Conservation (phyloP, 495 filamentous ascomycete species). For the Daldinia caldariorum region DNA sequence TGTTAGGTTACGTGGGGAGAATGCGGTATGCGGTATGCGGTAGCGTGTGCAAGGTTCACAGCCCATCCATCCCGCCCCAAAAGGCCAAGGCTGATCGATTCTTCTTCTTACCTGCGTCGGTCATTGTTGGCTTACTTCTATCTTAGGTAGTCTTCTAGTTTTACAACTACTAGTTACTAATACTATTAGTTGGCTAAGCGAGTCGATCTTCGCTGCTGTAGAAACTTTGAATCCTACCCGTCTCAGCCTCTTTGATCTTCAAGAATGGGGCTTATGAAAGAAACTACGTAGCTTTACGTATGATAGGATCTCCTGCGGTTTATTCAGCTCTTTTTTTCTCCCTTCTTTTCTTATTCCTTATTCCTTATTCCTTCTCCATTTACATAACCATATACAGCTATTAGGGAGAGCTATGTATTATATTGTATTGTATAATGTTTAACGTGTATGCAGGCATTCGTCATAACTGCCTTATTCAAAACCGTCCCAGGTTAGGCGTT, state of each 20-base stretch:
- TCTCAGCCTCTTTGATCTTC: constrained; percentile 39
- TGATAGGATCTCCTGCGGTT: neutral
- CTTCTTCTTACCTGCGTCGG: neutral
- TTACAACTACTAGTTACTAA: too few species aligned
- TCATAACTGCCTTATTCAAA: constrained; percentile 7
- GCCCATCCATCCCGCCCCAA: constrained; percentile 36
- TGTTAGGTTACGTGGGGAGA: constrained; percentile 35
- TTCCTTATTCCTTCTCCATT: neutral
- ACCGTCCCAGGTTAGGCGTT: constrained; percentile 1
- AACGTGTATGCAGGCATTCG: constrained; percentile 5
- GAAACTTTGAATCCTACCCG: constrained; percentile 8
- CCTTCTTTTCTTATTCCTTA: too few species aligned
- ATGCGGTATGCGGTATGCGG: constrained; percentile 19
- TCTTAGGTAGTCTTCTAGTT: too few species aligned
- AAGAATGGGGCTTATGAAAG: constrained; percentile 8
- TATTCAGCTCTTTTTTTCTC: neutral
- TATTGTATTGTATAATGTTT: neutral
- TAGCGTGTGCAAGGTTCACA: constrained; percentile 33
- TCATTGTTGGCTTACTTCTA: neutral
- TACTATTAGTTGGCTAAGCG: neutral
- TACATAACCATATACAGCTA: neutral
- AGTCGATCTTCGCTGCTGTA: constrained; percentile 23
- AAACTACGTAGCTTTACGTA: constrained; percentile 13
- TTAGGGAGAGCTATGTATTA: too few species aligned
- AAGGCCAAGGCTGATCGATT: constrained; percentile 24